Conservation (phyloP, 108 stramenopile species). For the Aureococcus anophagefferens region DNA sequence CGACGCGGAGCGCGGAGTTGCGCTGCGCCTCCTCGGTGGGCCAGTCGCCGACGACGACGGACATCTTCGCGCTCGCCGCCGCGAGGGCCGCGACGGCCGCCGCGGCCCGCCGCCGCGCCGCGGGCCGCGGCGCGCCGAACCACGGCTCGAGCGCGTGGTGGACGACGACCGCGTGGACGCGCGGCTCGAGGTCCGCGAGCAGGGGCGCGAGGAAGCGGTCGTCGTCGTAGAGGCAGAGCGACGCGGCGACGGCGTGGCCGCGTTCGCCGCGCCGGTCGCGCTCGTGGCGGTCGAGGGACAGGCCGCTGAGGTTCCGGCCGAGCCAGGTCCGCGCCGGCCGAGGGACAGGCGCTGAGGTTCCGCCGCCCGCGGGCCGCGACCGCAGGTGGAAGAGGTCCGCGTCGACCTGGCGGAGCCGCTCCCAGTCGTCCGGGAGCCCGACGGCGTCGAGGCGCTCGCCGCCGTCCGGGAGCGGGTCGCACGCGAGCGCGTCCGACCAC, state of each 20-base stretch:
- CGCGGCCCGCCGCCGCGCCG: neutral
- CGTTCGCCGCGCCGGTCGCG: neutral
- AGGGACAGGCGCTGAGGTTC: too few species aligned
- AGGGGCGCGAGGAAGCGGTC: neutral
- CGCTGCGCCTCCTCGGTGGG: neutral
- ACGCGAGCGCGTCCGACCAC: too few species aligned
- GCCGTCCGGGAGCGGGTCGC: neutral
- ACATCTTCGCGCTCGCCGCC: neutral
- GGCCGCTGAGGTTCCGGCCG: too few species aligned
- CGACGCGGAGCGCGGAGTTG: neutral
- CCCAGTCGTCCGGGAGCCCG: neutral
- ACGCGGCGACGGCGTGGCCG: neutral
- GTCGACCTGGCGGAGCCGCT: neutral
- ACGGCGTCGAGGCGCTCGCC: neutral
- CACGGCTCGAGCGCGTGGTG: neutral
- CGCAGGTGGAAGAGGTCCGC: neutral
- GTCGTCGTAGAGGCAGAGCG: neutral
- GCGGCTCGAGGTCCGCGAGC: neutral
- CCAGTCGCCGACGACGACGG: neutral
- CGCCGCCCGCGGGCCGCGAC: too few species aligned
- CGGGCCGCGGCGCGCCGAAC: neutral
- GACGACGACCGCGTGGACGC: neutral
- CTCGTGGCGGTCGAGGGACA: too few species aligned
- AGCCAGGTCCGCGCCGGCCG: neutral
- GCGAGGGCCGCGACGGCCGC: neutral